Percentiles rank a stretch among this genome's conserved stretches.
These are phyloP conservation scores for Ogataea hybrid DNA, from an alignment of 1,139 yeast species.

Conservation along the genomic window DNA sequence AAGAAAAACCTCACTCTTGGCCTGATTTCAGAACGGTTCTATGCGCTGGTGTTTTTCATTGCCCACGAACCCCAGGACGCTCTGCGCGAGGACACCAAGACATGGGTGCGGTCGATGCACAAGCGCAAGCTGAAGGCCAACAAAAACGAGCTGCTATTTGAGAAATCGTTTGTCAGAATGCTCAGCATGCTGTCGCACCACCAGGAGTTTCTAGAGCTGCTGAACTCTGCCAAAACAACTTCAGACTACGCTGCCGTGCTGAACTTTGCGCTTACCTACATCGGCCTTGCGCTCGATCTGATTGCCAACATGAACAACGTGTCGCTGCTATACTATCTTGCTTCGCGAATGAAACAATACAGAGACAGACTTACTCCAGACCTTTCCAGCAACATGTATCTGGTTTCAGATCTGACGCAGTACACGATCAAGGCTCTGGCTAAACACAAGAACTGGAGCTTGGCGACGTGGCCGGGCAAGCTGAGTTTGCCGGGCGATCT, in stretches of 20 bases:
- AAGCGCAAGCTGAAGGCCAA: conserved; percentile 33
- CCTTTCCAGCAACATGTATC: conserved; percentile 41
- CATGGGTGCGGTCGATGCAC: conserved; percentile 73
- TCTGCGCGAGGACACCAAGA: conserved; percentile 49
- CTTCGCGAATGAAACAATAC: conserved; percentile 79
- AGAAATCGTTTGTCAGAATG: conserved; percentile 64
- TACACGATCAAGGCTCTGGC: conserved; percentile 58
- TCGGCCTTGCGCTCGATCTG: conserved; percentile 57
- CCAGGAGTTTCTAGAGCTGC: conserved; percentile 55
- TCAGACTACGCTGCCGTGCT: conserved; percentile 13
- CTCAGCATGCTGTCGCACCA: conserved; percentile 76
- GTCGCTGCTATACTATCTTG: conserved; percentile 70
- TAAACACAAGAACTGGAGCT: conserved; percentile 61
- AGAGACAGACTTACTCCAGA: conserved; percentile 52
- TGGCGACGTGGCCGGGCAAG: conserved; percentile 82
- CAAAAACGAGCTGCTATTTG: conserved; percentile 48
- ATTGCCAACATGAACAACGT: conserved; percentile 68
- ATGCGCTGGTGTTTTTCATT: conserved; percentile 66
- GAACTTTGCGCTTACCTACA: conserved; percentile 52
- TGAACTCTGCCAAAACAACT: conserved; percentile 20
- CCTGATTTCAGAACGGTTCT: conserved; percentile 59
- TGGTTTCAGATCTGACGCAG: conserved; percentile 74
- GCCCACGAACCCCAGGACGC: conserved; percentile 69
- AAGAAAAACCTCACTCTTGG: conserved; percentile 52
- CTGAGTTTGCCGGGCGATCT: conserved; percentile 64